These are phyloP conservation scores for Mortierella sp. DNA, from an alignment of 371 early-diverging fungal genomes.

Conservation along the genomic window DNA sequence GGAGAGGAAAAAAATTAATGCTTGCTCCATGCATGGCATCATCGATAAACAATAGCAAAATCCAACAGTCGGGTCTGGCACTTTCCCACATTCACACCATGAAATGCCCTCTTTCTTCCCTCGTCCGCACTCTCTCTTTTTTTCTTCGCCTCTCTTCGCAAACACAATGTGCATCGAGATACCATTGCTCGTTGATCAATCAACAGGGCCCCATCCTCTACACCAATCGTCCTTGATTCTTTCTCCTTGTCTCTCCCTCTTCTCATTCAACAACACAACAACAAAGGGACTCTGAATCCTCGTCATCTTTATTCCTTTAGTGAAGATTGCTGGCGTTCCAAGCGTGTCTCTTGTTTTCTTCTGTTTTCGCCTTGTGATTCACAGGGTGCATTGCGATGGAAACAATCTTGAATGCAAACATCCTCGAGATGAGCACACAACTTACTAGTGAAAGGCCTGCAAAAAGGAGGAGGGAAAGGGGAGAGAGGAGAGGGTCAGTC, in stretches of 20 bases:
- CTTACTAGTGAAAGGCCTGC: neutral
- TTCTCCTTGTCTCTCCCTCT: neutral
- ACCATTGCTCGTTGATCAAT: neutral
- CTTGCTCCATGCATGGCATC: neutral
- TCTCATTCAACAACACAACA: no score
- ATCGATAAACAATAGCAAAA: neutral
- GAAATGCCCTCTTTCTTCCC: neutral
- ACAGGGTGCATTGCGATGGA: neutral
- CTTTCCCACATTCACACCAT: slow-evolving; percentile 9
- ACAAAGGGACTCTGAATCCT: neutral
- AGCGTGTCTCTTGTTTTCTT: neutral
- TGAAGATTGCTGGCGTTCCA: neutral
- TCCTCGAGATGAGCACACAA: neutral
- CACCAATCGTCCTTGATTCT: neutral
- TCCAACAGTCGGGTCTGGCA: neutral
- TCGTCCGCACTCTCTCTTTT: neutral
- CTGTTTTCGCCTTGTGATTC: neutral
- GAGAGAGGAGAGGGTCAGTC: neutral
- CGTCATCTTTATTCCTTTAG: neutral
- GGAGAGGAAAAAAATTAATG: neutral
- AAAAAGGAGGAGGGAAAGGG: neutral
- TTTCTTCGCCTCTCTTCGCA: neutral
- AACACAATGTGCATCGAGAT: neutral
- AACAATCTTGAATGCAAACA: neutral
- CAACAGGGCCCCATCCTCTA: neutral